phyloP scores from a whole-genome alignment of 768 basidiomycete species.

The Sistotremastrum suecicum region DNA sequence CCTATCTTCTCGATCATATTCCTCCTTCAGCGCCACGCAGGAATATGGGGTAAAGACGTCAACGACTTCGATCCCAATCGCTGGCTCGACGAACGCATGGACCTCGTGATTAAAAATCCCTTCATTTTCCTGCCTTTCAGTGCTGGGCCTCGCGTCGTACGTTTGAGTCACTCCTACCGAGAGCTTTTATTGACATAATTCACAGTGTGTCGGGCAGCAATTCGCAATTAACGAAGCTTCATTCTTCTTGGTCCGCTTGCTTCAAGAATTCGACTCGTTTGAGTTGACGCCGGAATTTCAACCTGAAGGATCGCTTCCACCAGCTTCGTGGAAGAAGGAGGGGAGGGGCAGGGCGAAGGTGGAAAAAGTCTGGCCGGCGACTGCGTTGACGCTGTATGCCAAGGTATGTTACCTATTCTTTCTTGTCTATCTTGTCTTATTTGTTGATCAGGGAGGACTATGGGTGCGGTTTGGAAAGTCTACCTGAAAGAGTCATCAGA shows the following conservation, averaged over 20 bases:
- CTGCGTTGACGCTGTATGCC: slow-evolving; percentile 30
- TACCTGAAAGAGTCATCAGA: no score
- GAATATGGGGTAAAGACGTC: slow-evolving; percentile 45
- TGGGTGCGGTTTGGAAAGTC: slow-evolving; percentile 36
- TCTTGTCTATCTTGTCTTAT: not conserved
- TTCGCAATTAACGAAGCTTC: slow-evolving; percentile 44
- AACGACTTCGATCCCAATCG: slow-evolving; percentile 47
- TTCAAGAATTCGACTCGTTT: slow-evolving; percentile 33
- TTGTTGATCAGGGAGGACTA: slow-evolving; percentile 31
- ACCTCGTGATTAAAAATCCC: slow-evolving; percentile 40
- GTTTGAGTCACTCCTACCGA: not conserved
- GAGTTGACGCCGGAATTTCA: slow-evolving; percentile 24
- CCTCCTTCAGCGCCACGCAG: slow-evolving; percentile 25
- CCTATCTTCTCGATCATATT: slow-evolving; percentile 13
- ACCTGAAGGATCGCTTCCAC: slow-evolving; percentile 15
- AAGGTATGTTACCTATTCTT: slow-evolving; percentile 18
- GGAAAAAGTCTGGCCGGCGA: slow-evolving; percentile 26
- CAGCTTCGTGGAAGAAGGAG: slow-evolving; percentile 17
- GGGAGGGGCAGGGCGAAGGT: slow-evolving; percentile 18
- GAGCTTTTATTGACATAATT: slow-evolving; percentile 7
- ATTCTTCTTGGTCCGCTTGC: slow-evolving; percentile 36
- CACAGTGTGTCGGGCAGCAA: slow-evolving; percentile 13
- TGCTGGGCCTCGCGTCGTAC: slow-evolving; percentile 41
- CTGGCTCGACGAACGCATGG: slow-evolving; percentile 43
- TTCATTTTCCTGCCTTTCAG: slow-evolving; percentile 63